phyloP scores from a whole-genome alignment of 2,329 filamentous ascomycete species.

The Alternaria ethzedia region DNA sequence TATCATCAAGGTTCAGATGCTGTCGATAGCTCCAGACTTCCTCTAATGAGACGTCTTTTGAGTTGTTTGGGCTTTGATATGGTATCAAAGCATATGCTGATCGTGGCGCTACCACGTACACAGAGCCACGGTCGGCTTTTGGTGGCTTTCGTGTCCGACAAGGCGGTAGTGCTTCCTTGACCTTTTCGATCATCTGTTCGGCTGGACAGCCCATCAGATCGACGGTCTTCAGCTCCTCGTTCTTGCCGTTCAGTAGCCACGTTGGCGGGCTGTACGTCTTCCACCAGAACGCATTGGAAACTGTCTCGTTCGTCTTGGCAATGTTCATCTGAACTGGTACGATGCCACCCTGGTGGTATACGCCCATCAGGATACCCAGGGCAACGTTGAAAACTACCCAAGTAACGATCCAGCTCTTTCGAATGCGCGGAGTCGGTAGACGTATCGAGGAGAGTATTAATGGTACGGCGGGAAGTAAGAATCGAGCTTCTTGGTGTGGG shows the following conservation, averaged over 20 bases:
- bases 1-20: slow-evolving; percentile 79
- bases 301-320: slow-evolving; percentile 68
- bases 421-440: slow-evolving; percentile 64
- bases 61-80: slow-evolving; percentile 41
- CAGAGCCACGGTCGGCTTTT: slow-evolving; percentile 59
- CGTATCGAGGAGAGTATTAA: slow-evolving; percentile 76
- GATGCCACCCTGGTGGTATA: slow-evolving; percentile 81
- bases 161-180: slow-evolving; percentile 63
- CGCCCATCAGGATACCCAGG: slow-evolving; percentile 76
- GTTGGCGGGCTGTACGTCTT: slow-evolving; percentile 84
- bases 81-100: slow-evolving; percentile 74
- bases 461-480: slow-evolving; percentile 76
- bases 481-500: slow-evolving; percentile 81
- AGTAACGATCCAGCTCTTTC: slow-evolving; percentile 56
- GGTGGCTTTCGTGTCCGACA: slow-evolving; percentile 39
- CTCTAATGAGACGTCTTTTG: slow-evolving; percentile 64
- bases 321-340: slow-evolving; percentile 78
- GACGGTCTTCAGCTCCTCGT: slow-evolving; percentile 70
- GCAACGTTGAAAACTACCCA: slow-evolving; percentile 75
- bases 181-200: slow-evolving; percentile 63
- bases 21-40: slow-evolving; percentile 72
- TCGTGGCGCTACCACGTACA: slow-evolving; percentile 70
- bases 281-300: slow-evolving; percentile 79
- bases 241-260: slow-evolving; percentile 80
- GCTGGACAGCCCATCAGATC: slow-evolving; percentile 78